Conservation (phyloP, 306 rosid genomes). For the Acacia crassicarpa region DNA sequence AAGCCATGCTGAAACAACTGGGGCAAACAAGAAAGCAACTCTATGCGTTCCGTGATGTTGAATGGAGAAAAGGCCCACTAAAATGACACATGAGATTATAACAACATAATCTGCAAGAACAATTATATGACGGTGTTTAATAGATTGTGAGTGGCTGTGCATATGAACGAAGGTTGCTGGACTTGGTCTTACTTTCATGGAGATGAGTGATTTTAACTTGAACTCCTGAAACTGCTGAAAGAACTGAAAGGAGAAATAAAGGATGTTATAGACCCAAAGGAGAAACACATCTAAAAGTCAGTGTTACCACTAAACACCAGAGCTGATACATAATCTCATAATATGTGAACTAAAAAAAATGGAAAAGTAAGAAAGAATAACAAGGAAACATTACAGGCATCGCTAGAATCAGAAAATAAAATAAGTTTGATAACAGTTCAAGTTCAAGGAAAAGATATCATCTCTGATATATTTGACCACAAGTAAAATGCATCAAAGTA, state of each 20-base stretch:
- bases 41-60: constrained; percentile 77
- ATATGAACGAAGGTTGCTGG: constrained; percentile 24
- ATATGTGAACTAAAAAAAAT: not conserved
- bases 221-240: constrained; percentile 86
- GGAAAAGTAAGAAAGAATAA: not conserved
- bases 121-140: constrained; percentile 23
- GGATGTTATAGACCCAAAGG: constrained; percentile 14
- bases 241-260: constrained; percentile 65
- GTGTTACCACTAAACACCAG: not conserved
- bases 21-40: constrained; percentile 80
- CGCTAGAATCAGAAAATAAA: not conserved
- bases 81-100: constrained; percentile 60
- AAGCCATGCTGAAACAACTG: constrained; percentile 69
- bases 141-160: constrained; percentile 3
- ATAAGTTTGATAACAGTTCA: not conserved
- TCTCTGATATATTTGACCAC: not conserved
- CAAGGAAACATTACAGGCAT: not conserved
- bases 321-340: constrained; percentile 6
- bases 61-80: constrained; percentile 75
- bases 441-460: not conserved
- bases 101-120: constrained; percentile 61
- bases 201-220: constrained; percentile 67
- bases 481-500: not conserved
- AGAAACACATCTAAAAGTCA: constrained; percentile 25
- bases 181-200: constrained; percentile 63